phyloP scores from a whole-genome alignment of 768 basidiomycete genomes.

The Austroboletus eburneus region DNA sequence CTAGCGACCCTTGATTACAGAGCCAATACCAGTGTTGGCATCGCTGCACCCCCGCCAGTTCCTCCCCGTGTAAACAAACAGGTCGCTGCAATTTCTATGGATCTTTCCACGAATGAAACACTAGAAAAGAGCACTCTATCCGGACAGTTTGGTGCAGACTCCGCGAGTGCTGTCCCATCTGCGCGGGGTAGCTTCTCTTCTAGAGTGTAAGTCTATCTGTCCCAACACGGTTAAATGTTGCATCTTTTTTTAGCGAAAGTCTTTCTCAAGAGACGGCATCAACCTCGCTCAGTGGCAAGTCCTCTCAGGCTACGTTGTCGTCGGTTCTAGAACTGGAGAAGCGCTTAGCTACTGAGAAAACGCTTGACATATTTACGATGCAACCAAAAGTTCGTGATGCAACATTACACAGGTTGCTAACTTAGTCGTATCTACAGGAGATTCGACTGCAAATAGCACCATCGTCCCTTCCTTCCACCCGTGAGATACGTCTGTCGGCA shows the following conservation, averaged over 20 bases:
- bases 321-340: conserved; percentile 78
- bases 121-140: conserved; percentile 9
- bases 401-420: neutral
- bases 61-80: neutral
- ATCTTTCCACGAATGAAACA: neutral
- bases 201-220: conserved; percentile 44
- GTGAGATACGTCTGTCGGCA: conserved; percentile 68
- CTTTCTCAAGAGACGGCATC: conserved; percentile 56
- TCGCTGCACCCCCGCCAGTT: neutral
- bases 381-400: conserved; percentile 64
- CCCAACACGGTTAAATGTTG: conserved; percentile 2
- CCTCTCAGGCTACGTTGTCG: conserved; percentile 48
- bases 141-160: conserved; percentile 19
- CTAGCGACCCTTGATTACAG: conserved; percentile 63
- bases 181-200: conserved; percentile 49
- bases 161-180: conserved; percentile 50
- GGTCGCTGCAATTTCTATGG: neutral
- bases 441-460: conserved; percentile 90
- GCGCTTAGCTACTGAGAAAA: conserved; percentile 69
- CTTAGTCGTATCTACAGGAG: conserved; percentile 45
- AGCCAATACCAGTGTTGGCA: conserved; percentile 34
- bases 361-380: conserved; percentile 96
- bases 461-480: conserved; percentile 68
- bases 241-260: conserved; percentile 42
- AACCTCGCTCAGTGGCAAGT: conserved; percentile 50